phyloP scores from a whole-genome alignment of 371 early-diverging fungal genomes.

The Mucor mucedo region DNA sequence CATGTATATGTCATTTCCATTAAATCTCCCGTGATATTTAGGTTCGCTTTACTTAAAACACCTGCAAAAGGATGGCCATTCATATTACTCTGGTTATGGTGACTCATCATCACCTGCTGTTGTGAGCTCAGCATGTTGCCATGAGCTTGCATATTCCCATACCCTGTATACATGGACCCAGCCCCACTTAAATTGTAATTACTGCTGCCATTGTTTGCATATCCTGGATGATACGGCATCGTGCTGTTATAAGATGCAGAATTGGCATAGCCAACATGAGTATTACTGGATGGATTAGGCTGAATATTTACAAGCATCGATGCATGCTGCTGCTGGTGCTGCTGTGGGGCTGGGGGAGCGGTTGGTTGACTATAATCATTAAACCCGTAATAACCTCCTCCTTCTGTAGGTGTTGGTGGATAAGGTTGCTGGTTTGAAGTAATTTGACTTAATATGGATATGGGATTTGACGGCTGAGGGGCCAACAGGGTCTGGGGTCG shows the following conservation, averaged over 20 bases:
- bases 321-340: not conserved
- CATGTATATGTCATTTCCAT: slow-evolving; percentile 43
- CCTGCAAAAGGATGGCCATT: slow-evolving; percentile 50
- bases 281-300: not conserved
- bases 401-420: not conserved
- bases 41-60: slow-evolving; percentile 68
- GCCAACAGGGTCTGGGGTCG: not conserved
- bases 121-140: not conserved
- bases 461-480: slow-evolving; percentile 7
- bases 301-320: slow-evolving; percentile 10
- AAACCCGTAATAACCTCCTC: not conserved
- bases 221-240: not conserved
- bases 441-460: slow-evolving; percentile 2
- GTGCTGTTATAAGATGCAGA: not conserved
- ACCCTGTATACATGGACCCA: slow-evolving; percentile 2
- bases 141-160: not conserved
- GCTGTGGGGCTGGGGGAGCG: not conserved
- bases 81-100: not conserved
- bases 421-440: not conserved
- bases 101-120: not conserved
- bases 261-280: too few species aligned
- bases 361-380: not conserved
- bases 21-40: slow-evolving; percentile 22
- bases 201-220: not conserved
- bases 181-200: not conserved